Evolutionary conservation across 345 rosid genomes (phyloP).

Genomic region (Dimocarpus longan): DNA sequence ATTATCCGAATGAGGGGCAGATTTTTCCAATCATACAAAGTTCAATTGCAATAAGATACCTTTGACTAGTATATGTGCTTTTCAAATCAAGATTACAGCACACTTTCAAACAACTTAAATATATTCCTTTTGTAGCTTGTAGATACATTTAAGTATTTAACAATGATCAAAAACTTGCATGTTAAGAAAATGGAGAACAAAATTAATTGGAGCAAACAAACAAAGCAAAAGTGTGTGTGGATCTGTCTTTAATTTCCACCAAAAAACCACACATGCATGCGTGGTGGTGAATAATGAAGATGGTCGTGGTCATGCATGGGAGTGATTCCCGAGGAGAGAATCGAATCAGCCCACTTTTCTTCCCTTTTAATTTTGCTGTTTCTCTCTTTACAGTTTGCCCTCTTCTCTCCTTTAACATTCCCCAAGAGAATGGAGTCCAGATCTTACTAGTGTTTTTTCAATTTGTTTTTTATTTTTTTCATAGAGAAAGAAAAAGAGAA

Average conservation of each 20-base stretch:
- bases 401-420: conserved; percentile 46
- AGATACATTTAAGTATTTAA: background rate
- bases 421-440: conserved; percentile 65
- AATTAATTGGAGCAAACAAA: background rate
- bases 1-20: background rate
- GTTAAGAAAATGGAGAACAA: conserved; percentile 9
- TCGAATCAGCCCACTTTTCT: conserved; percentile 46
- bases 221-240: conserved; percentile 12
- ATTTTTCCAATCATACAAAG: background rate
- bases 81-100: background rate
- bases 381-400: conserved; percentile 50
- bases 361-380: conserved; percentile 6
- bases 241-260: conserved; percentile 8
- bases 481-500: background rate
- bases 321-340: conserved; percentile 54
- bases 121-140: conserved; percentile 1
- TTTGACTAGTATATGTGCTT: background rate
- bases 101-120: background rate
- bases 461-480: background rate
- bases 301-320: conserved; percentile 58
- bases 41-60: background rate
- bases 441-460: background rate
- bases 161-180: background rate
- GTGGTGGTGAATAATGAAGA: conserved; percentile 5
- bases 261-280: conserved; percentile 11